Base-by-base conservation (phyloP, 345 rosid species). In the Eucalyptus leucophloia region DNA sequence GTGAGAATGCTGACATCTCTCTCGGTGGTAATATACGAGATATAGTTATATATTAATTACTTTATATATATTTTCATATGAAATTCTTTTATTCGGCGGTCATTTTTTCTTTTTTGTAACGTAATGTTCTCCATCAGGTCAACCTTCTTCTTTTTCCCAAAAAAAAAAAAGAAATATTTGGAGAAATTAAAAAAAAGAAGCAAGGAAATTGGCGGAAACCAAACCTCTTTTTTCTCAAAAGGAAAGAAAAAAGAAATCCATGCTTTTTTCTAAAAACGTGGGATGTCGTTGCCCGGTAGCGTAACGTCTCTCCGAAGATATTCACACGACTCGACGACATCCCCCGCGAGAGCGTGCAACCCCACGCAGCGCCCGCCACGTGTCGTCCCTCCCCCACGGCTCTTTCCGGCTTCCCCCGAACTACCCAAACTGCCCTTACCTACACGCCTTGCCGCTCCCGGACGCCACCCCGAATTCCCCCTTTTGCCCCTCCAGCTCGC, bases 271-370 rank as follows among this genome's bases (percentile, higher is more conserved):
- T 19, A 2, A 77, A 40, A 42, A 77, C 85, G 42, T 12, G 85
- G 28, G 3, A 19, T 21, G 85, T 77, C 85, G 47, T 21, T 23
- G 24, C 85, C 90, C 92, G 93, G 87, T 81, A 18, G 92, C 95
- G 93, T 94, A 93, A 95, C 96, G 97, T 92, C 94, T 92, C 94
- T 92, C 89, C 89, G 93, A 93, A 89, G 94, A 88, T 93, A 88
- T 93, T 87, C 92, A 67, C 92, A 50, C 65, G 34, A 65, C 92
- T 40, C 85, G 85, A 89, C 89, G 88, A 86, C 91, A 17, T 86
- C 77, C 49, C 49, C 88, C 28, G 45, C 28, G 47, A 12, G 47
- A 0, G 30, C 47, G 42, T 44, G 69, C 69, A 11, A 3, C 69
- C 28, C 83, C 83, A 77, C 30, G 23, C 85, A 4, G 15, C 7